Evolutionary conservation across 768 basidiomycete genomes (phyloP).

Genomic region (Melanogaster broomeanus): DNA sequence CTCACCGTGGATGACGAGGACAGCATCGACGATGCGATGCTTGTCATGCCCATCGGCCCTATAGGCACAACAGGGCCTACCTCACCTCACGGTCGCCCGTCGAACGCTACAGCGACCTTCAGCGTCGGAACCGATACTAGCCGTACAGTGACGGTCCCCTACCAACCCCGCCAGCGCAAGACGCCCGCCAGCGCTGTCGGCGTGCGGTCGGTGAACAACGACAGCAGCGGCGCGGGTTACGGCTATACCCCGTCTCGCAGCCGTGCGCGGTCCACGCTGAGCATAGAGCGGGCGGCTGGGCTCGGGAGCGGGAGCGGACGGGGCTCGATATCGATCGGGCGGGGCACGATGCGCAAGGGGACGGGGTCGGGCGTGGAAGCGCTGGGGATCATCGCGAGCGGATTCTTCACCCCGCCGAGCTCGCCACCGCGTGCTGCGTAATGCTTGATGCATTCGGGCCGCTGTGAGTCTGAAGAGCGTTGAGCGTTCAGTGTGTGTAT

Average conservation of each 20-base stretch:
- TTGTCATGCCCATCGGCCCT: conserved; percentile 70
- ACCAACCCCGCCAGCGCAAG: conserved; percentile 46
- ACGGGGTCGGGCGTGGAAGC: conserved; percentile 77
- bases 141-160: conserved; percentile 20
- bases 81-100: conserved; percentile 2
- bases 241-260: conserved; percentile 39
- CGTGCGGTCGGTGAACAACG: conserved; percentile 39
- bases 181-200: conserved; percentile 21
- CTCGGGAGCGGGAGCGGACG: conserved; percentile 40
- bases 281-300: conserved; percentile 50
- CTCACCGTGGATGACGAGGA: conserved; percentile 60
- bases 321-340: conserved; percentile 67
- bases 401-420: conserved; percentile 69
- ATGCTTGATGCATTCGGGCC: too few species aligned
- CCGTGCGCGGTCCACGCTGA: conserved; percentile 59
- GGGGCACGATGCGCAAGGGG: conserved; percentile 60
- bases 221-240: conserved; percentile 22
- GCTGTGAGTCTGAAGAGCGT: too few species aligned
- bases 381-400: conserved; percentile 70
- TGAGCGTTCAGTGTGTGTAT: too few species aligned
- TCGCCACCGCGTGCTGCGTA: conserved; percentile 26
- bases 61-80: conserved; percentile 13
- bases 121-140: conserved; percentile 11
- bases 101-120: conserved; percentile 27
- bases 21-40: conserved; percentile 73